Evolutionary conservation across 2,329 filamentous ascomycete genomes (phyloP), one percentile per base, ranked within the genome.

Genomic region (Fusarium xylarioides): DNA sequence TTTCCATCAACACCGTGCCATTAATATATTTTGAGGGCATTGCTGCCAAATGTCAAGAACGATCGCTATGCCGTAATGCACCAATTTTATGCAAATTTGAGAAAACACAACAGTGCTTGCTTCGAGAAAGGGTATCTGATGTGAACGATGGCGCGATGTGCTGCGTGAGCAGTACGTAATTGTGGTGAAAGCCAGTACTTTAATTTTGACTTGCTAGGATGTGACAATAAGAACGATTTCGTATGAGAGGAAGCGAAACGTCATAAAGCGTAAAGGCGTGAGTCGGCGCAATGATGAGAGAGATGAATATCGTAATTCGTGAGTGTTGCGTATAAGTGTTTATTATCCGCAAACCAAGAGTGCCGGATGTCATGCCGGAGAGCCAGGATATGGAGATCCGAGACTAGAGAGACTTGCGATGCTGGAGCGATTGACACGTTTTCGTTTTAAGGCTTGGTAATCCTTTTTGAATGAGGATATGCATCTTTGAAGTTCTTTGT

Each of bases 381-480:
- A 77, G 47, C 76, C 71, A 23, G 76, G 57, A 40, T 76, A 74
- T 19, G 78, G 74, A 9, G 79, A 76, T 61, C 77, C 76, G 47
- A 79, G 69, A 40, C 75, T 79, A 18, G 74, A 73, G 54, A 77
- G 70, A 54, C 78, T 81, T 59, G 74, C 70, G 58, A 79, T 74
- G 60, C 73, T 81, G 42, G 76, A 76, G 42, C 81, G 79, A 49
- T 74, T 76, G 54, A 82, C 81, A 37, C 84, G 83, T 74, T 83
- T 85, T 63, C 83, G 82, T 79, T 88, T 87, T 35, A 90, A 82
- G 21, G 78, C 78, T 59, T 80, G 80, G 63, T 89, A 91, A 76
- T 91, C 89, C 37, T 86, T 80, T 79, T 90, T 91, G 87, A 90
- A 91, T 70, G 86, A 86, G 66, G 85, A 82, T 71, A 91, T 91